phyloP scores from a whole-genome alignment of 768 basidiomycete genomes.

The Tricholomella constricta region DNA sequence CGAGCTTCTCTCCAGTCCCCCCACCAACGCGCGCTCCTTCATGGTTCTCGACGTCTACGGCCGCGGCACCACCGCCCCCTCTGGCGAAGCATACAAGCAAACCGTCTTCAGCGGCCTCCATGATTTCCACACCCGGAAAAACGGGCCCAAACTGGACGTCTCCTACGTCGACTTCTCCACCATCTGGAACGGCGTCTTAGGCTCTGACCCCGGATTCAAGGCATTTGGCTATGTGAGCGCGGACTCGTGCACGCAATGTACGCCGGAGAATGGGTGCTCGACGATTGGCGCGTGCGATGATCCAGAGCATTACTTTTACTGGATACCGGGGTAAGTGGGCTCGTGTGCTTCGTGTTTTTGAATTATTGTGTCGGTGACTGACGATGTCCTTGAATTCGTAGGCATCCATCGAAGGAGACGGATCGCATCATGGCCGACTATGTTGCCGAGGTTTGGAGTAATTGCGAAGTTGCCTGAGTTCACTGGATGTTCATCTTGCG shows the following conservation, averaged over 20 bases:
- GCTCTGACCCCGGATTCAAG: slow-evolving; percentile 40
- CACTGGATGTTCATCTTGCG: neutral
- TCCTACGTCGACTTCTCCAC: slow-evolving; percentile 50
- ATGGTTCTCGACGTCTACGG: slow-evolving; percentile 55
- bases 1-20: slow-evolving; percentile 44
- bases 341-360: neutral
- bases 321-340: slow-evolving; percentile 46
- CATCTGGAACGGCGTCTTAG: slow-evolving; percentile 53
- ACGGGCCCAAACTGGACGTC: slow-evolving; percentile 34
- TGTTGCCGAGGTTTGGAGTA: slow-evolving; percentile 39
- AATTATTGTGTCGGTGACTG: neutral
- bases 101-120: slow-evolving; percentile 44
- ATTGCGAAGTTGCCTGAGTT: slow-evolving; percentile 26
- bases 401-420: slow-evolving; percentile 53
- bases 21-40: slow-evolving; percentile 52
- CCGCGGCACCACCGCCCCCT: slow-evolving; percentile 38
- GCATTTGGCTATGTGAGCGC: slow-evolving; percentile 52
- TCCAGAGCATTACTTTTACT: slow-evolving; percentile 54
- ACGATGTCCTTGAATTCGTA: slow-evolving; percentile 16
- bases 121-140: slow-evolving; percentile 30
- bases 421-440: slow-evolving; percentile 57
- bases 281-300: slow-evolving; percentile 37
- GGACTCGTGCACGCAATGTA: slow-evolving; percentile 33
- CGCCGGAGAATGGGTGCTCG: slow-evolving; percentile 32
- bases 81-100: slow-evolving; percentile 50